Percentiles rank a stretch among this genome's conserved stretches.
phyloP scores from a whole-genome alignment of 371 early-diverging fungal genomes.

The Vairimorpha necatrix region DNA sequence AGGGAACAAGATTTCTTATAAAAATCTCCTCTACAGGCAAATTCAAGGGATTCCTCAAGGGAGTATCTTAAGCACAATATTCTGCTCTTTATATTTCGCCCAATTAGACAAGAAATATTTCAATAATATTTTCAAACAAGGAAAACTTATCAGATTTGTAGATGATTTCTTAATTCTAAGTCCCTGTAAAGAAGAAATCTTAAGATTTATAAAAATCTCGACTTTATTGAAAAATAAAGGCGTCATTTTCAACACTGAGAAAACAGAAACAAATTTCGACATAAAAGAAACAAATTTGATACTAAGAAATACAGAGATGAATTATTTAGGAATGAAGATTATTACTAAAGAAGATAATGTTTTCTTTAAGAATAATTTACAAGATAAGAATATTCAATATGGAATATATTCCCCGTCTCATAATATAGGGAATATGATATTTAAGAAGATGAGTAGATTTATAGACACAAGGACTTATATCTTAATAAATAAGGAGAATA shows the following conservation, averaged over 20 bases:
- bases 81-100: conserved; percentile 48
- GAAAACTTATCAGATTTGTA: conserved; percentile 47
- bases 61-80: conserved; percentile 42
- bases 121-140: conserved; percentile 40
- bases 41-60: conserved; percentile 60
- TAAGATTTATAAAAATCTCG: conserved; percentile 25
- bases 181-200: conserved; percentile 33
- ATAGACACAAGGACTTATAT: conserved; percentile 17
- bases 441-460: conserved; percentile 26
- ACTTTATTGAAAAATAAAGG: conserved; percentile 25
- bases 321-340: conserved; percentile 54
- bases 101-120: conserved; percentile 48
- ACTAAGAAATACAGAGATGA: conserved; percentile 10
- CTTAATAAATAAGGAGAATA: conserved; percentile 38
- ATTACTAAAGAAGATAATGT: background rate
- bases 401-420: conserved; percentile 2
- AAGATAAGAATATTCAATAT: conserved; percentile 22
- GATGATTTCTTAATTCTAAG: conserved; percentile 58
- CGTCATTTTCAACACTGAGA: conserved; percentile 38
- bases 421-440: conserved; percentile 21
- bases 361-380: conserved; percentile 19
- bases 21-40: conserved; percentile 37
- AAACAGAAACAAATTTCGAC: conserved; percentile 53
- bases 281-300: conserved; percentile 1
- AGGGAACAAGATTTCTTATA: conserved; percentile 28